Evolutionary conservation across 306 rosid species (phyloP).

Genomic region (Acmispon strigosus): DNA sequence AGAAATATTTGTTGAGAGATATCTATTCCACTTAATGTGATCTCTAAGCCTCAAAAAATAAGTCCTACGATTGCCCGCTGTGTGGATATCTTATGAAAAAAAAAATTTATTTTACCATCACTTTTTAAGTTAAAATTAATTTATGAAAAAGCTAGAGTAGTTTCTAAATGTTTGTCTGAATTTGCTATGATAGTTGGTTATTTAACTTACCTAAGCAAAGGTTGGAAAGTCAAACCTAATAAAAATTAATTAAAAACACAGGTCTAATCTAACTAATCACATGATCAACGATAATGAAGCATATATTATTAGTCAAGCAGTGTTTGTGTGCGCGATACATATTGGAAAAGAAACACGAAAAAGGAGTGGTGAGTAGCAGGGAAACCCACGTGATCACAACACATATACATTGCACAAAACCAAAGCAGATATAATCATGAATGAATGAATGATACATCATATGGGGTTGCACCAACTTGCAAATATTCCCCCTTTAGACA

Average conservation of each 20-base stretch:
- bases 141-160: no score
- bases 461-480: not conserved
- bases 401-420: conserved; percentile 24
- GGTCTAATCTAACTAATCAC: not conserved
- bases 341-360: not conserved
- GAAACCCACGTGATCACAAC: conserved; percentile 8
- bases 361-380: not conserved
- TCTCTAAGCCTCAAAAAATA: no score
- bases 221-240: not conserved
- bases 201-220: not conserved
- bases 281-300: not conserved
- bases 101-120: no score
- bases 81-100: no score
- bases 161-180: no score
- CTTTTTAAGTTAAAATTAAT: no score
- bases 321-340: not conserved
- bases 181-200: no score
- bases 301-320: not conserved
- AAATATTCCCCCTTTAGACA: conserved; percentile 6
- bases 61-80: no score
- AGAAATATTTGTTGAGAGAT: no score
- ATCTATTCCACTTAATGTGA: no score
- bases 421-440: not conserved
- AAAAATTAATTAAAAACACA: not conserved
- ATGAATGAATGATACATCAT: not conserved